These are phyloP conservation scores for Verticillium nonalfalfae DNA, from an alignment of 2,329 filamentous ascomycete genomes.

Conservation along the genomic window DNA sequence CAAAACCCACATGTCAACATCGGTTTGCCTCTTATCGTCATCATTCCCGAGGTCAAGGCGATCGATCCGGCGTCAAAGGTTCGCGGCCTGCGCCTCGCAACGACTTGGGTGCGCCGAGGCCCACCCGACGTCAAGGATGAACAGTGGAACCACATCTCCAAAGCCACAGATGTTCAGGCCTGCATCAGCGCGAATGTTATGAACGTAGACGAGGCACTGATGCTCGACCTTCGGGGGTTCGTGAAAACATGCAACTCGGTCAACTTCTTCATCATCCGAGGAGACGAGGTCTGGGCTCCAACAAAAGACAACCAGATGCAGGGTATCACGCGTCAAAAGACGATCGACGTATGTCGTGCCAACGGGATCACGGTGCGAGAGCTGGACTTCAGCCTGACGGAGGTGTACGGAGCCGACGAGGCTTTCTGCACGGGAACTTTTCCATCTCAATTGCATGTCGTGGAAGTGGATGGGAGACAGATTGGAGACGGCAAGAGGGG, in stretches of 20 bases:
- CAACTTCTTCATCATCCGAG: conserved; percentile 24
- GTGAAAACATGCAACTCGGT: conserved; percentile 24
- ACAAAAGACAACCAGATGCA: conserved; percentile 24
- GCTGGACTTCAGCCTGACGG: conserved; percentile 20
- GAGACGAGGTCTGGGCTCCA: conserved; percentile 22
- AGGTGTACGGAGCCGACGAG: conserved; percentile 22
- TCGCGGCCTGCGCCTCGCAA: conserved; percentile 16
- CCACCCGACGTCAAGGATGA: conserved; percentile 23
- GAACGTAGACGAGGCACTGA: conserved; percentile 21
- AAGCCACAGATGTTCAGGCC: conserved; percentile 22
- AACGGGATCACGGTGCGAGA: conserved; percentile 17
- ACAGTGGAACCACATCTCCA: conserved; percentile 23
- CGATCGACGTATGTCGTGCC: conserved; percentile 20
- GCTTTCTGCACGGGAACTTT: conserved; percentile 23
- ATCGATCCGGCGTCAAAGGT: conserved; percentile 14
- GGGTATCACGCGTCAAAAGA: conserved; percentile 21
- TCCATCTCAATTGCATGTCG: conserved; percentile 18
- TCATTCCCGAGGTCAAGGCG: conserved; percentile 20
- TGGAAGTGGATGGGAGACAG: conserved; percentile 15
- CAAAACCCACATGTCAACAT: conserved; percentile 20
- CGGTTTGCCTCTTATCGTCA: conserved; percentile 20
- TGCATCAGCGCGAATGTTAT: conserved; percentile 21
- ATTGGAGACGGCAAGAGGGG: conserved; percentile 18
- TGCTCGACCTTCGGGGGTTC: conserved; percentile 20
- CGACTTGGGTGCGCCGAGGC: conserved; percentile 20